Evolutionary conservation across 2,329 filamentous ascomycete species (phyloP).

Genomic region (Microdochium trichocladiopsis): DNA sequence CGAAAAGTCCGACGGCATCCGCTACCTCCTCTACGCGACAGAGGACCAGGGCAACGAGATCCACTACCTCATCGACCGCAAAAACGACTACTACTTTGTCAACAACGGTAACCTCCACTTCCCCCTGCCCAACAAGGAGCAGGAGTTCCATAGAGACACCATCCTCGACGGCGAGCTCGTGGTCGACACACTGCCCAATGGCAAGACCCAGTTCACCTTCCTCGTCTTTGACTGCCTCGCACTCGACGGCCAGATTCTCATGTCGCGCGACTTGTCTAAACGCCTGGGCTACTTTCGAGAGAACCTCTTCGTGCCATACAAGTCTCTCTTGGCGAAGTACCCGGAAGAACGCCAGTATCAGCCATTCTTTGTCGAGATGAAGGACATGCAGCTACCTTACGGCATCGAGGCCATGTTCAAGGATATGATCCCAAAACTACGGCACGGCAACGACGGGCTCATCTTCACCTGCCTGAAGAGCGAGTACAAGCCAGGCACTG

Average conservation of each 20-base stretch:
- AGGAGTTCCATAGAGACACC: conserved; percentile 69
- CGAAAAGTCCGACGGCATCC: conserved; percentile 95
- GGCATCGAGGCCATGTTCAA: conserved; percentile 89
- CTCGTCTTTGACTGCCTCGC: conserved; percentile 91
- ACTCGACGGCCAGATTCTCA: conserved; percentile 68
- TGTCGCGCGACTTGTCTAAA: conserved; percentile 78
- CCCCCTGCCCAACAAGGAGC: conserved; percentile 59
- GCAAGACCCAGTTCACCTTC: conserved; percentile 66
- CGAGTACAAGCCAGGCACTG: conserved; percentile 83
- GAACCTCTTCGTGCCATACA: conserved; percentile 66
- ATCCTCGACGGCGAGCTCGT: conserved; percentile 92
- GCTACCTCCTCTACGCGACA: conserved; percentile 89
- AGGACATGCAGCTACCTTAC: conserved; percentile 84
- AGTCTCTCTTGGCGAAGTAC: conserved; percentile 53
- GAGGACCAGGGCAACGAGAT: conserved; percentile 55
- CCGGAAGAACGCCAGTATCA: conserved; percentile 64
- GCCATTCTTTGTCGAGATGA: conserved; percentile 79
- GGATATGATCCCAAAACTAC: conserved; percentile 72
- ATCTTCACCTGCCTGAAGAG: conserved; percentile 95
- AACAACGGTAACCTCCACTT: conserved; percentile 67
- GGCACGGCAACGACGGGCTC: conserved; percentile 91
- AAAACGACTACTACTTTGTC: conserved; percentile 93
- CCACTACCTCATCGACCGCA: conserved; percentile 93
- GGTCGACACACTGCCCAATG: conserved; percentile 66
- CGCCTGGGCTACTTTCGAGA: conserved; percentile 81